Base-by-base conservation (phyloP, 306 rosid genomes). In the Carpinus viminea region DNA sequence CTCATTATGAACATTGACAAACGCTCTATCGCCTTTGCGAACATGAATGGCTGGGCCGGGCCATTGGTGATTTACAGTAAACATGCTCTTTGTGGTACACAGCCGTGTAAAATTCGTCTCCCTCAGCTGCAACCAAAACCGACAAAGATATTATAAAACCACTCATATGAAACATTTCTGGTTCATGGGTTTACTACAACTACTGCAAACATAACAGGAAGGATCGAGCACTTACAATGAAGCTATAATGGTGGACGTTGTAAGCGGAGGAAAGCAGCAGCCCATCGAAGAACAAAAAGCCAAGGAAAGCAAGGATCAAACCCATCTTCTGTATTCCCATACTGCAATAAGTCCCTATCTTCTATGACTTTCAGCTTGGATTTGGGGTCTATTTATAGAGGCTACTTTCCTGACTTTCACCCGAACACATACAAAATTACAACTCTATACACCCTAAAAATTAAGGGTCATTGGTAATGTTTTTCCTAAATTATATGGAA, bases 41-140 rank as follows among this genome's bases (percentile, higher is more conserved):
- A 84, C 87, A 56, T 46, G 70, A 18, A 80, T 73, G 16, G 87
- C 72, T 16, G 87, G 87, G 34, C 87, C 87, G 4, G 87, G 87
- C 36, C 80, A 84, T n/a, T 52, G 52, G 18, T 70, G 74, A 43
- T 83, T 79, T 4, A 75, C 86, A 4, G 76, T 70, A 41, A 83
- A 60, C 73, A 75, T 74, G 70, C 77, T 76, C 78, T 83, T 83
- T 21, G 72, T 75, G 10, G 46, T 41, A 45, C 86, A 83, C 8
- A 83, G 73, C 54, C 80, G 78, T 4, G 83, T 83, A 15, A 52
- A 78, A 38, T 74, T 78, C 3, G 68, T 74, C 76, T 83, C 86
- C 59, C 53, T 52, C 51, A 78, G 13, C 86, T 83, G 47, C 55
- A 64, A 34, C 4, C 31, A 20, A 38, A 70, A 70, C 13, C 8